Conservation (phyloP, 2,329 filamentous ascomycete species). For the Pseudocercospora crystallina region DNA sequence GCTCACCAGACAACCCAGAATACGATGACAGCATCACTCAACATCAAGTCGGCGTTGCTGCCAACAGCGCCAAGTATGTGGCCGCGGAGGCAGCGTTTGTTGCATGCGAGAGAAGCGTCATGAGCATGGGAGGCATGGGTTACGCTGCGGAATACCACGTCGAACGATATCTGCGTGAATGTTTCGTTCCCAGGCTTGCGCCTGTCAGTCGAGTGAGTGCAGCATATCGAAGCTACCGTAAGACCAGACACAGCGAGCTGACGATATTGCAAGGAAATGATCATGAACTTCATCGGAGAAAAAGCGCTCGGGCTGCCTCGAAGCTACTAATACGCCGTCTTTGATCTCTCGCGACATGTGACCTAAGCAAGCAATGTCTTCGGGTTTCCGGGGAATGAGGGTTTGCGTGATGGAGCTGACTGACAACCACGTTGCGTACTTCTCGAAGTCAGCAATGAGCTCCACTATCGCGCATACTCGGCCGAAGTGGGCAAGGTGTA, state of each 20-base stretch:
- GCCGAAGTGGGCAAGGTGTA: no score
- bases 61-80: constrained; percentile 59
- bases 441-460: no score
- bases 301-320: constrained; percentile 66
- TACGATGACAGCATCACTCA: constrained; percentile 41
- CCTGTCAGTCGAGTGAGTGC: constrained; percentile 54
- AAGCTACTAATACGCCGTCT: constrained; percentile 56
- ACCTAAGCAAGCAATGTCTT: no score
- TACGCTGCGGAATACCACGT: constrained; percentile 65
- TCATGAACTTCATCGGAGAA: constrained; percentile 70
- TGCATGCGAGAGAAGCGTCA: constrained; percentile 59
- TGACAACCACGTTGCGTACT: no score
- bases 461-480: no score
- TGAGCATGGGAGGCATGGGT: constrained; percentile 62
- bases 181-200: constrained; percentile 59
- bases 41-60: constrained; percentile 54
- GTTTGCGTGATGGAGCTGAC: no score
- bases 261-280: constrained; percentile 60
- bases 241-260: not conserved
- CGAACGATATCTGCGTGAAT: constrained; percentile 60
- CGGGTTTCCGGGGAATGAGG: no score
- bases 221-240: not conserved
- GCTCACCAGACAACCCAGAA: constrained; percentile 31
- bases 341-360: no score
- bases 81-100: constrained; percentile 62